A percentile compares a stretch with the other conserved stretches of the same genome.
These are phyloP conservation scores for Massarina eburnea DNA, from an alignment of 2,329 filamentous ascomycete genomes.

Conservation along the genomic window DNA sequence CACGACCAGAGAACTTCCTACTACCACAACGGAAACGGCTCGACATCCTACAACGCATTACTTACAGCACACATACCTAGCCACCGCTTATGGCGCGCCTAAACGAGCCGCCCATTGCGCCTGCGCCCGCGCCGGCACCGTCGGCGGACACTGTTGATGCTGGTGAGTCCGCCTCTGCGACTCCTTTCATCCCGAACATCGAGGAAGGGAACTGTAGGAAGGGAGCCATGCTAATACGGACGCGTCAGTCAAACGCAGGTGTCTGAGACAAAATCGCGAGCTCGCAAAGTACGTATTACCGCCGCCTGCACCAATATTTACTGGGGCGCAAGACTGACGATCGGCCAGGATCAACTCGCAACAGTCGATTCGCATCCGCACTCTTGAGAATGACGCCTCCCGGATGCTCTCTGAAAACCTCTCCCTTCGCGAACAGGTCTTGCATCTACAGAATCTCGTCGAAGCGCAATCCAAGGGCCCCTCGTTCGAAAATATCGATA, in stretches of 20 bases:
- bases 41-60: conserved; percentile 21
- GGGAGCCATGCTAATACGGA: conserved; percentile 1
- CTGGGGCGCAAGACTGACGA: conserved; percentile 12
- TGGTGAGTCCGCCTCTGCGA: conserved; percentile 55
- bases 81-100: conserved; percentile 71
- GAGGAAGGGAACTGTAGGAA: conserved; percentile 1
- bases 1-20: conserved; percentile 27
- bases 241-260: conserved; percentile 70
- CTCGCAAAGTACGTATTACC: conserved; percentile 59
- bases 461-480: conserved; percentile 62
- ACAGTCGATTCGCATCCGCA: conserved; percentile 75
- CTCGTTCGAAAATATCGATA: conserved; percentile 66
- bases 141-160: conserved; percentile 71
- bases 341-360: conserved; percentile 67
- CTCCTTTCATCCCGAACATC: conserved; percentile 7
- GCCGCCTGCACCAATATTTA: background rate
- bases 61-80: conserved; percentile 35
- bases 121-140: conserved; percentile 21
- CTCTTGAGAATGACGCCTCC: conserved; percentile 73
- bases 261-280: conserved; percentile 81
- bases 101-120: conserved; percentile 65
- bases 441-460: conserved; percentile 69
- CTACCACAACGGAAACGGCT: conserved; percentile 6
- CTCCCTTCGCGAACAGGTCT: conserved; percentile 67
- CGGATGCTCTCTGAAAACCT: conserved; percentile 79